Base-by-base conservation (phyloP, 495 filamentous ascomycete species). In the Geopyxis carbonaria region DNA sequence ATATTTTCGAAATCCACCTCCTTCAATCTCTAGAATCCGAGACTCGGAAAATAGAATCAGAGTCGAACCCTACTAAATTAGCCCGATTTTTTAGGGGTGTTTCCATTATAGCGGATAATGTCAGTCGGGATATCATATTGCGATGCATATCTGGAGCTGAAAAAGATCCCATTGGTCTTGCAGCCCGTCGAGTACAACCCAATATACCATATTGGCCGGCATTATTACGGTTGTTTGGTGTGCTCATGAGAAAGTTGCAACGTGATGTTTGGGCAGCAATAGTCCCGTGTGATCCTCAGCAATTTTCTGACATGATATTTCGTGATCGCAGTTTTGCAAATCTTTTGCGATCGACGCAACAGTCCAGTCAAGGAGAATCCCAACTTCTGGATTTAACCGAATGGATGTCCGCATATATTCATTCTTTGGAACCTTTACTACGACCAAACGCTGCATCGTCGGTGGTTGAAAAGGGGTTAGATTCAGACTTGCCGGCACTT, bases 341-440 rank as follows among this genome's bases (percentile, higher is more conserved):
- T 6, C 38, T 54, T 15, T 45, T 54, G 9, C 50, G 39, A 25
- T 22, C 14, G 9, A 43, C 41, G 11, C 37, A 50, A 9, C 51
- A 54, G 31, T 41, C 44, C 11, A 40, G 25, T 15, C 30, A 22
- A 9, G 47, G 47, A 25, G 51, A 50, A 34, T 24, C 31, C n/a
- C 43, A 38, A 22, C 44, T 56, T 11, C 11, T 47, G 19, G 44
- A 51, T 38, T 41, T 55, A 16, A 55, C 52, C 13, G 43, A 42
- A 36, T 56, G 52, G 52, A 55, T 56, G 47, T 51, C 51, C 13
- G 50, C 54, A 10, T 55, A 56, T 34, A 38, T 50, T 21, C 38
- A 37, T 29, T 56, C 47, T 10, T 38, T 56, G 31, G 45, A 44
- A 13, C 52, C 52, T 2, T 42, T 54, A 35, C 47, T 45, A 27